phyloP scores from a whole-genome alignment of 208 protist genomes.

The Angomonas desouzai region DNA sequence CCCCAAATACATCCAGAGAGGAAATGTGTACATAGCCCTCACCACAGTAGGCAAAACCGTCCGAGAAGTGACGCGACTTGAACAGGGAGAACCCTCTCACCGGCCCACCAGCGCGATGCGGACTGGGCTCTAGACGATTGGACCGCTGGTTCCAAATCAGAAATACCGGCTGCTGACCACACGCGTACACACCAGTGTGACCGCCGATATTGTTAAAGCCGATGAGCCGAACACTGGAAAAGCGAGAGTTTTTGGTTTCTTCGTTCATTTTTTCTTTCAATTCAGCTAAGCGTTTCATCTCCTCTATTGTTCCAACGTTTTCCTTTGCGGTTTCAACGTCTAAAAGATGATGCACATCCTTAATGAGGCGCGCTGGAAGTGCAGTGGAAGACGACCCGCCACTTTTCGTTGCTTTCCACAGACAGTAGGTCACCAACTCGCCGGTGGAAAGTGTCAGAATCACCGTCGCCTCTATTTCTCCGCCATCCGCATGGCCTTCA shows the following conservation, averaged over 20 bases:
- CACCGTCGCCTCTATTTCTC: conserved; percentile 22
- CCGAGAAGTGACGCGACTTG: conserved; percentile 33
- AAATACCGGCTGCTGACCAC: conserved; percentile 81
- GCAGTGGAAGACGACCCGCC: conserved; percentile 31
- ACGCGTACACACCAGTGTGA: conserved; percentile 72
- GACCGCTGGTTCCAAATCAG: conserved; percentile 43
- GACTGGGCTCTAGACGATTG: conserved; percentile 49
- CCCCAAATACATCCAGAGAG: conserved; percentile 52
- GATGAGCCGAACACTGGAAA: conserved; percentile 66
- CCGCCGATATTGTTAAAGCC: conserved; percentile 44
- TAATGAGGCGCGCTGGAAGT: conserved; percentile 46
- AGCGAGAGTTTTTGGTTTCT: conserved; percentile 51
- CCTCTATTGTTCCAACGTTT: conserved; percentile 72
- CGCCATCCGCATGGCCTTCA: conserved; percentile 23
- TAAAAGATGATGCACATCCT: conserved; percentile 71
- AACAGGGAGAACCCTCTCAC: conserved; percentile 82
- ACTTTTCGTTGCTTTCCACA: conserved; percentile 16
- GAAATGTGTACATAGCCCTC: conserved; percentile 82
- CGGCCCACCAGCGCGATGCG: conserved; percentile 46
- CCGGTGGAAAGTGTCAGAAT: conserved; percentile 60
- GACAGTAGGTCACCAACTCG: conserved; percentile 70
- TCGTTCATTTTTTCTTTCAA: conserved; percentile 44
- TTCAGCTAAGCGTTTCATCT: conserved; percentile 54
- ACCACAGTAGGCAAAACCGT: conserved; percentile 75
- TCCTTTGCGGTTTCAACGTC: conserved; percentile 65